Evolutionary conservation across 495 filamentous ascomycete genomes (phyloP), one percentile per base, ranked within the genome.

Genomic region (Evernia prunastri): DNA sequence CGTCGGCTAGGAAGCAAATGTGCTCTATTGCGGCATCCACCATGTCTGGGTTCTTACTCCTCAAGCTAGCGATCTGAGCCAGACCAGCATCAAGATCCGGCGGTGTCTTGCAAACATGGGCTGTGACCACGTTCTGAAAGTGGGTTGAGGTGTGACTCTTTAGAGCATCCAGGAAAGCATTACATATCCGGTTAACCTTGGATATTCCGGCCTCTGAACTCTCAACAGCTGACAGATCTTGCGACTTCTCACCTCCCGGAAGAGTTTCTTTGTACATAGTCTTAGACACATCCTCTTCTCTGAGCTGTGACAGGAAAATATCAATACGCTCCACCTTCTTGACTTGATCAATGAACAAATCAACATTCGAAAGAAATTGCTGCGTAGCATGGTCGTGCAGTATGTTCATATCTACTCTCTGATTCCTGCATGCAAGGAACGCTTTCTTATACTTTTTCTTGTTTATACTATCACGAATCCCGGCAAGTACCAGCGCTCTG

Each of bases 321-420:
- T 98, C 95, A 68, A 97, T 88, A 65, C 90, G 86, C 23, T 95
- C 88, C 42, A 88, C 78, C 70, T 88, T 91, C 73, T 88, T 88
- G 49, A 97, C 81, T 72, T 97, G 94, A 29, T 92, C 86, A 53
- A 97, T 78, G 73, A 98, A 95, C 3, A 92, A 67, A 10, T 76
- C 77, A 37, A 96, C 80, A 66, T 84, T 87, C 17, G 82, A 78
- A 75, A 96, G 80, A 70, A 98, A 96, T 65, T 94, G 89, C 51
- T 84, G 77, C 0, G 92, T 90, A 10, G 83, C 84, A 77, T 97
- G 87, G 72, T 98, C 94, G 72, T 96, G 92, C n/a, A 98, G 78
- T 60, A 98, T 93, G 71, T 97, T 98, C 87, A 97, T 91, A 71
- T 98, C 94, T 5, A 98, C 94, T 66, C 94, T 84, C 71, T 97